Evolutionary conservation across 129 eudicot species (phyloP).

Genomic region (Rutidosis leptorrhynchoides): DNA sequence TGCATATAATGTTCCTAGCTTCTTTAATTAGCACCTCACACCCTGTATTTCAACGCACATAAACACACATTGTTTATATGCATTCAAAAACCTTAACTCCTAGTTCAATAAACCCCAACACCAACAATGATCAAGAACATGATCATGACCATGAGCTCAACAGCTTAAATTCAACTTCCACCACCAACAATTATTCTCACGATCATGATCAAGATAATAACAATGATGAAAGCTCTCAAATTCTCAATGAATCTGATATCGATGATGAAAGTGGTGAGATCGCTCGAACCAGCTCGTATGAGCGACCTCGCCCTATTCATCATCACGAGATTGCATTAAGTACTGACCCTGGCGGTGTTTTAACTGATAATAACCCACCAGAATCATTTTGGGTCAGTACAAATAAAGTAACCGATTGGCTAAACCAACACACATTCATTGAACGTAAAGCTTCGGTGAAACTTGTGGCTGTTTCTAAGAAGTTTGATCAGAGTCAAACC

Average conservation of each 20-base stretch:
- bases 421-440: slow-evolving; percentile 43
- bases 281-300: not conserved
- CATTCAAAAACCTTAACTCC: slow-evolving; percentile 28
- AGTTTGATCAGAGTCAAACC: slow-evolving; percentile 28
- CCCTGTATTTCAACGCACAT: not conserved
- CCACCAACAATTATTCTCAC: not conserved
- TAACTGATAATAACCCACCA: slow-evolving; percentile 36
- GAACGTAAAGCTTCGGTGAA: slow-evolving; percentile 49
- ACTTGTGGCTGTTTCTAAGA: slow-evolving; percentile 30
- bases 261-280: not conserved
- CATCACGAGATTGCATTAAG: slow-evolving; percentile 15
- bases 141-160: slow-evolving; percentile 9
- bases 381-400: slow-evolving; percentile 53
- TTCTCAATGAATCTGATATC: not conserved
- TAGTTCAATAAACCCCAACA: not conserved
- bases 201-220: not conserved
- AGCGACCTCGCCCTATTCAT: not conserved
- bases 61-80: slow-evolving; percentile 20
- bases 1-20: slow-evolving; percentile 8
- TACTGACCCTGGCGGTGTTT: not conserved
- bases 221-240: slow-evolving; percentile 4
- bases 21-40: not conserved
- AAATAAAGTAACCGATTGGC: slow-evolving; percentile 45
- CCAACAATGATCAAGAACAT: not conserved
- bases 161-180: slow-evolving; percentile 1